Conservation (phyloP, 164 flowering plant genomes). For the Aristolochia fimbriata region DNA sequence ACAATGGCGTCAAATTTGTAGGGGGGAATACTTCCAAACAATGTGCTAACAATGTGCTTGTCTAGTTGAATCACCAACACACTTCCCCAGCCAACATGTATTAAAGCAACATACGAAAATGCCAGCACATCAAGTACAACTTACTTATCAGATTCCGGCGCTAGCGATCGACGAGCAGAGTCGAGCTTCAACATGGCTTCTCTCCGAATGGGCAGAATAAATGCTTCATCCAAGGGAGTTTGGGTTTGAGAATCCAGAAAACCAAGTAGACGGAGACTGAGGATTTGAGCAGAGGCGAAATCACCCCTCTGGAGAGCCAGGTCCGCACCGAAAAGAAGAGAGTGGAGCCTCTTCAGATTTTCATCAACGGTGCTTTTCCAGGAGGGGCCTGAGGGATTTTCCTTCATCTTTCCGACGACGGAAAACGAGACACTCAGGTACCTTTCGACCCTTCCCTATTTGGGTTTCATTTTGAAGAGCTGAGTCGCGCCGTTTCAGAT, state of each 20-base stretch:
- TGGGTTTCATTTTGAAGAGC: no score
- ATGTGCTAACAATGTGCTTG: no score
- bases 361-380: conserved; percentile 74
- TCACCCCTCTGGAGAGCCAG: conserved; percentile 54
- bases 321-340: conserved; percentile 74
- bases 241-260: conserved; percentile 71
- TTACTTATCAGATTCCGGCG: conserved; percentile 42
- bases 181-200: conserved; percentile 46
- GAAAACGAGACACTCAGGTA: no score
- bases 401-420: background rate
- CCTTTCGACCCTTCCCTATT: no score
- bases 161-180: conserved; percentile 48
- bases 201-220: conserved; percentile 50
- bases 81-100: background rate
- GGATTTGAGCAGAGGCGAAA: conserved; percentile 53
- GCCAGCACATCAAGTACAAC: background rate
- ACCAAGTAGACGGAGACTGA: conserved; percentile 70
- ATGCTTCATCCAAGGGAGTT: conserved; percentile 43
- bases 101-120: background rate
- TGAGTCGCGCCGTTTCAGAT: no score
- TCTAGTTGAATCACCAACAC: background rate
- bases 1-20: background rate
- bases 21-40: no score
- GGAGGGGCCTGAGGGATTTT: conserved; percentile 5
- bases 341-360: conserved; percentile 77